phyloP scores from a whole-genome alignment of 2,329 filamentous ascomycete species.

The Botrytis aclada region DNA sequence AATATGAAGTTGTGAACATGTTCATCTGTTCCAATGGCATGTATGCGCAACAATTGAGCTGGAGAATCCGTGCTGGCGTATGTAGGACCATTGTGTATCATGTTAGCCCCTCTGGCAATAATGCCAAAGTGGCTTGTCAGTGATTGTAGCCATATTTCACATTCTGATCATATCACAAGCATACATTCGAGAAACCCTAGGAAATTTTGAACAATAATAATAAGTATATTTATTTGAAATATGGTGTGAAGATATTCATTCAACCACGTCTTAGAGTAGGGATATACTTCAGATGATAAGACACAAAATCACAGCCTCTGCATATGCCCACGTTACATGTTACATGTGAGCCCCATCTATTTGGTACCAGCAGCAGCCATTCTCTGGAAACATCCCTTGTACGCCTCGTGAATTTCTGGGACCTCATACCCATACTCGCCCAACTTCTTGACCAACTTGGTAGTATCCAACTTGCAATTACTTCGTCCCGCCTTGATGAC shows the following conservation, averaged over 20 bases:
- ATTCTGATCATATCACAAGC: background rate
- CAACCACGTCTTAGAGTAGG: background rate
- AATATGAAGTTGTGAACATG: background rate
- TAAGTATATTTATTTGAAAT: background rate
- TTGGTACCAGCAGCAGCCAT: conserved; percentile 57
- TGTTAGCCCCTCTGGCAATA: background rate
- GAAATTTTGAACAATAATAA: background rate
- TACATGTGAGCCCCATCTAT: conserved; percentile 38
- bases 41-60: background rate
- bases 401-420: conserved; percentile 61
- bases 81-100: background rate
- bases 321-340: conserved; percentile 1
- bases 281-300: background rate
- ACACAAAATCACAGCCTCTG: conserved; percentile 20
- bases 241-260: background rate
- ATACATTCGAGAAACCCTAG: background rate
- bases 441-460: conserved; percentile 59
- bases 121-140: background rate
- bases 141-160: background rate
- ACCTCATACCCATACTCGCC: conserved; percentile 56
- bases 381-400: conserved; percentile 59
- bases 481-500: conserved; percentile 65
- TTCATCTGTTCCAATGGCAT: background rate
- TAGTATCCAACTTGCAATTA: conserved; percentile 63
- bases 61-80: background rate